Evolutionary conservation across 108 stramenopile species (phyloP).

Genomic region (Epipyxis sp.): DNA sequence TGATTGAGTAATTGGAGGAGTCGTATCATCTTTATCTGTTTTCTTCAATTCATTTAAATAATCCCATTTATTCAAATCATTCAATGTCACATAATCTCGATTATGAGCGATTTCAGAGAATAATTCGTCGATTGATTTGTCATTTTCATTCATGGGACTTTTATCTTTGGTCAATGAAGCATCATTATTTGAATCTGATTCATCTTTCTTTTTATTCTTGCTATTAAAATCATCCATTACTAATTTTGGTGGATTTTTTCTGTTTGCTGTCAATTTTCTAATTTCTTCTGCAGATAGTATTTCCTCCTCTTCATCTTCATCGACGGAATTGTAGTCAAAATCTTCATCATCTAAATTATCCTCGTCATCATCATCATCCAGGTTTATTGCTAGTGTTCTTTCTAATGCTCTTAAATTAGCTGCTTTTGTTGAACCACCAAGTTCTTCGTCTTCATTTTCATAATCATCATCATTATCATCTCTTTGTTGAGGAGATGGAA

Average conservation of each 20-base stretch:
- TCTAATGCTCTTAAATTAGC: neutral
- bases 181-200: no score
- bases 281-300: neutral
- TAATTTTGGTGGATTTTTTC: no score
- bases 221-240: slow-evolving; percentile 21
- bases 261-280: neutral
- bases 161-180: no score
- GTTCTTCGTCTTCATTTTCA: neutral
- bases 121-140: no score
- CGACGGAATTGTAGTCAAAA: neutral
- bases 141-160: no score
- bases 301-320: slow-evolving; percentile 16
- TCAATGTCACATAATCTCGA: neutral
- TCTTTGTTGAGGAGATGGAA: no score
- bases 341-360: neutral
- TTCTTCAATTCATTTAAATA: neutral
- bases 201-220: no score
- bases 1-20: no score
- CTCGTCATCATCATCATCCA: neutral
- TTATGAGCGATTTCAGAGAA: neutral
- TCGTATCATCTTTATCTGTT: no score
- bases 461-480: neutral
- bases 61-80: neutral
- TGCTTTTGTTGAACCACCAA: neutral
- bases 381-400: neutral